Percentiles rank a stretch among this genome's conserved stretches.
Evolutionary conservation across 345 rosid species (phyloP).

Genomic region (Turnera subulata): DNA sequence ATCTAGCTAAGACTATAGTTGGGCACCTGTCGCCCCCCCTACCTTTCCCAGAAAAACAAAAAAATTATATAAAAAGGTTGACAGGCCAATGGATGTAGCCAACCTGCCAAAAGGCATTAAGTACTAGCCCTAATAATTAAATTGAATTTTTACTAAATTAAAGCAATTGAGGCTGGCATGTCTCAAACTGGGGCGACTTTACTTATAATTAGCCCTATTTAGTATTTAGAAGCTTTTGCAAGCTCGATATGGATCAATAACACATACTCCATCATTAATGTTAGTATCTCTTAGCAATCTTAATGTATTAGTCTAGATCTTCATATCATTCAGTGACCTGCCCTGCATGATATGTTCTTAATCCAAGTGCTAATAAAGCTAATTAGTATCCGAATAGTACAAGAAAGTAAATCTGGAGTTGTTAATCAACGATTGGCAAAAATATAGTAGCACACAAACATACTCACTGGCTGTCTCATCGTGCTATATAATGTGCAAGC

Average conservation of each 20-base stretch:
- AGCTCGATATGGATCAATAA: no score
- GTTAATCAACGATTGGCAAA: constrained; percentile 18
- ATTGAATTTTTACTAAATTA: not conserved
- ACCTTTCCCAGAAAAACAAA: no score
- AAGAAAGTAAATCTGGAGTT: not conserved
- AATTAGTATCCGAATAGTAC: constrained; percentile 5
- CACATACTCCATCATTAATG: no score
- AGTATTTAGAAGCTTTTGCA: no score
- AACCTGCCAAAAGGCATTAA: not conserved
- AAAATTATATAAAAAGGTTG: not conserved
- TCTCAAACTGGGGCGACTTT: not conserved
- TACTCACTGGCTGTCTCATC: constrained; percentile 6
- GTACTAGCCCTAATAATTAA: not conserved
- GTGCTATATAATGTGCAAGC: constrained; percentile 19
- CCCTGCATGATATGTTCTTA: no score
- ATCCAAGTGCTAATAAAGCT: no score
- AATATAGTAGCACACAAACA: constrained; percentile 1
- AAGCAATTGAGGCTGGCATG: constrained; percentile 7
- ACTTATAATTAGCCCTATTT: not conserved
- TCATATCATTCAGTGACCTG: no score
- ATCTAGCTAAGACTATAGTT: no score
- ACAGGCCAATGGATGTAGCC: constrained; percentile 3
- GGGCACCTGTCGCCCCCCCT: no score
- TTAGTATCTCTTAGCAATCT: no score
- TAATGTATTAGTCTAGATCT: no score